These are phyloP conservation scores for grape (Vitis vinifera) DNA, from an alignment of 164 flowering plant species.

Conservation along the genomic window DNA sequence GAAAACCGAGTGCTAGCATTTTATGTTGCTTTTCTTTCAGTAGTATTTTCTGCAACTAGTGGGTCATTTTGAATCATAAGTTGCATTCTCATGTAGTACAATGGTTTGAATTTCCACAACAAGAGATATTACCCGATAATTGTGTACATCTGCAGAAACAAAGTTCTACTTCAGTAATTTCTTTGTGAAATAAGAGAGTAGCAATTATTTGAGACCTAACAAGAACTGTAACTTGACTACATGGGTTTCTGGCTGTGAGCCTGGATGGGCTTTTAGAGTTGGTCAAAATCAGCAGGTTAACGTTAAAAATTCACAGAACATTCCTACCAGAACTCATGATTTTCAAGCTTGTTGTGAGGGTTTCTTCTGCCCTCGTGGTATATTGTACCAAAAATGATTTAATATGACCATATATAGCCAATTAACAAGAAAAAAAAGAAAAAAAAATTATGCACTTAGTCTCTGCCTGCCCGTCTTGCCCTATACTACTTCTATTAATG, in stretches of 20 bases:
- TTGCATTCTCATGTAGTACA: background rate
- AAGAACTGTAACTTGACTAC: conserved; percentile 58
- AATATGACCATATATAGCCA: too few relatives aligned
- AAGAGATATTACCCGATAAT: conserved; percentile 43
- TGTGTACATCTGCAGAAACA: conserved; percentile 48
- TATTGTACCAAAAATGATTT: too few relatives aligned
- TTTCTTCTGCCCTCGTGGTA: conserved; percentile 54
- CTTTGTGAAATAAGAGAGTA: too few relatives aligned
- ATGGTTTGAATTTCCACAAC: conserved; percentile 17
- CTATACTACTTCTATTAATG: too few relatives aligned
- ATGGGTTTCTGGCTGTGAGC: conserved; percentile 66
- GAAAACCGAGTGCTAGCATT: too few relatives aligned
- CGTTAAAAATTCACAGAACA: conserved; percentile 24
- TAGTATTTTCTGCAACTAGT: background rate
- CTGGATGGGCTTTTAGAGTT: conserved; percentile 65
- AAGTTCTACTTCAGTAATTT: too few relatives aligned
- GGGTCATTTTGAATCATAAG: too few relatives aligned
- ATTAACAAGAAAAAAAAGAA: too few relatives aligned
- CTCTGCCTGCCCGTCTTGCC: too few relatives aligned
- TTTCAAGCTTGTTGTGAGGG: conserved; percentile 65
- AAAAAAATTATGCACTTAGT: too few relatives aligned
- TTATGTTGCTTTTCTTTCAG: too few relatives aligned
- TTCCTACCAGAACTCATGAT: conserved; percentile 40
- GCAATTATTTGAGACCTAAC: conserved; percentile 11
- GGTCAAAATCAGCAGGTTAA: conserved; percentile 30